Percentiles rank a stretch among this genome's conserved stretches.
phyloP scores from a whole-genome alignment of 2,329 filamentous ascomycete species.

The Gliomastix tumulicola region DNA sequence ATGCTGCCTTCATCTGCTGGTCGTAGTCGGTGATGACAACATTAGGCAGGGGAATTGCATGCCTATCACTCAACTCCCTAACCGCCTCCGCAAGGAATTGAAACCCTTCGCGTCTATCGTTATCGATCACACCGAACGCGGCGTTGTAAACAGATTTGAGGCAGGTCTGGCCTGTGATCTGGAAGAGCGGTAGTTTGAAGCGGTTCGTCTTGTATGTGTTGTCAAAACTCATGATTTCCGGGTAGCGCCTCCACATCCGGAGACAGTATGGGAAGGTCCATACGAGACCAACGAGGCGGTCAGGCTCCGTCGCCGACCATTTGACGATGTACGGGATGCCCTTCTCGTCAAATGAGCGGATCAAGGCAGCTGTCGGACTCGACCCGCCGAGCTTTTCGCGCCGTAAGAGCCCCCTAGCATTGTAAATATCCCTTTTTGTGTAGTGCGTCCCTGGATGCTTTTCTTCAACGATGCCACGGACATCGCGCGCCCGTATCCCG shows the following conservation, averaged over 20 bases:
- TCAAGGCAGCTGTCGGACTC: slow-evolving; percentile 7
- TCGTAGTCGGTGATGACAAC: slow-evolving; percentile 3
- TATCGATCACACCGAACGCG: neutral
- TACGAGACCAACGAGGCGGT: slow-evolving; percentile 2
- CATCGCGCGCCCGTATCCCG: slow-evolving; percentile 7
- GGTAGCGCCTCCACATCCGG: slow-evolving; percentile 4
- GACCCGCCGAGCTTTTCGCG: slow-evolving; percentile 8
- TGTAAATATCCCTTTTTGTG: slow-evolving; percentile 9
- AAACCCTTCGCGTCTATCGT: neutral
- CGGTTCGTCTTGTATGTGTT: slow-evolving; percentile 5
- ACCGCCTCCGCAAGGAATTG: neutral
- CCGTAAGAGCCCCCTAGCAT: slow-evolving; percentile 6
- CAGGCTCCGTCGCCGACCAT: slow-evolving; percentile 6
- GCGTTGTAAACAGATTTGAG: neutral
- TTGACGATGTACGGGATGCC: slow-evolving; percentile 9
- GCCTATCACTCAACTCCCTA: neutral
- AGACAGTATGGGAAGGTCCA: slow-evolving; percentile 5
- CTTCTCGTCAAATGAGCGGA: slow-evolving; percentile 10
- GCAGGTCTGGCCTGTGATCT: slow-evolving; percentile 1
- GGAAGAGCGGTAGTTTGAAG: slow-evolving; percentile 4
- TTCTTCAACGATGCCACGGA: slow-evolving; percentile 7
- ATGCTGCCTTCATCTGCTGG: slow-evolving; percentile 2
- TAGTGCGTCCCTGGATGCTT: slow-evolving; percentile 4
- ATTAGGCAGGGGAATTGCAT: neutral
- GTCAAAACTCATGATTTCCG: slow-evolving; percentile 5